phyloP scores from a whole-genome alignment of 345 rosid species.

The Schrenkiella parvula region DNA sequence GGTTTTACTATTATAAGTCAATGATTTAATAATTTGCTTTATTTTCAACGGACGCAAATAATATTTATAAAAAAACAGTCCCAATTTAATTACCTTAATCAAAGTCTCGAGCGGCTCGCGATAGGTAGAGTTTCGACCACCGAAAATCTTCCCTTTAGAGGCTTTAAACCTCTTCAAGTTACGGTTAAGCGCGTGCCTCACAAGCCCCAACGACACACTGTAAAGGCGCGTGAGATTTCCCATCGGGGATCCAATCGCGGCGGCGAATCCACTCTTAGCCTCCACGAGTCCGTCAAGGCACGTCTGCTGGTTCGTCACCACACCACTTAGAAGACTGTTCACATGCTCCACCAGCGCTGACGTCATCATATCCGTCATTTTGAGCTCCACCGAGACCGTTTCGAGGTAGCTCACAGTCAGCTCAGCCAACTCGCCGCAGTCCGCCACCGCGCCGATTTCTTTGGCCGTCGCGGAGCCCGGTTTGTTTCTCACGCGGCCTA shows the following conservation, averaged over 20 bases:
- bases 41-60: not conserved
- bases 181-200: slow-evolving; percentile 41
- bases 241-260: slow-evolving; percentile 37
- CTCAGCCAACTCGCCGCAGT: slow-evolving; percentile 49
- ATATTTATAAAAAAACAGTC: not conserved
- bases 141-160: slow-evolving; percentile 17
- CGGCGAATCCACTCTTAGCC: slow-evolving; percentile 38
- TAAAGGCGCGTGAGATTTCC: slow-evolving; percentile 46
- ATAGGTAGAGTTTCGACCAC: slow-evolving; percentile 29
- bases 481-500: slow-evolving; percentile 6
- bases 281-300: slow-evolving; percentile 54
- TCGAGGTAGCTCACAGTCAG: slow-evolving; percentile 48
- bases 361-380: slow-evolving; percentile 29
- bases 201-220: slow-evolving; percentile 56
- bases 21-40: not conserved
- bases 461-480: slow-evolving; percentile 1
- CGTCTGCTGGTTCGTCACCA: slow-evolving; percentile 68
- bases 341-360: slow-evolving; percentile 47
- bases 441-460: slow-evolving; percentile 36
- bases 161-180: slow-evolving; percentile 38
- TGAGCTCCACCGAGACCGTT: slow-evolving; percentile 37
- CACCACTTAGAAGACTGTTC: slow-evolving; percentile 49
- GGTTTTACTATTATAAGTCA: not conserved
- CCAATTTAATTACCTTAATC: slow-evolving; percentile 40
- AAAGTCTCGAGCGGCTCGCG: slow-evolving; percentile 53